These are phyloP conservation scores for Wilcoxina mikolae DNA, from an alignment of 495 filamentous ascomycete species.

Conservation along the genomic window DNA sequence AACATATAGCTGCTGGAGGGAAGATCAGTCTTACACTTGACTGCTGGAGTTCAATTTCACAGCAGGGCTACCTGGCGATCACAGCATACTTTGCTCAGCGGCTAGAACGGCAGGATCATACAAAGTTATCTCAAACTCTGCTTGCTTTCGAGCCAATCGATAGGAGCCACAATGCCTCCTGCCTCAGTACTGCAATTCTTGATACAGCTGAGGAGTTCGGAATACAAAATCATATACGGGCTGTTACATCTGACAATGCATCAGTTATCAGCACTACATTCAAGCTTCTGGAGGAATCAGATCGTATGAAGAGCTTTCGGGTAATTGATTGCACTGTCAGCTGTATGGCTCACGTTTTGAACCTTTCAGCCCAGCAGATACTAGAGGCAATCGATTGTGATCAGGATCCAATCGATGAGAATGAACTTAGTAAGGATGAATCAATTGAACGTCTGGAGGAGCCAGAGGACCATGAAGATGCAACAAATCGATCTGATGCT, in stretches of 20 bases:
- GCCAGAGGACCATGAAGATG: background rate
- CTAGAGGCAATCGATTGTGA: background rate
- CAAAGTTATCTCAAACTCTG: background rate
- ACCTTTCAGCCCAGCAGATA: conserved; percentile 7
- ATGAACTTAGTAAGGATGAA: background rate
- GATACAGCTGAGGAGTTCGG: background rate
- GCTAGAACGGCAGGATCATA: background rate
- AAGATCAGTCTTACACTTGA: background rate
- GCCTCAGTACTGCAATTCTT: background rate
- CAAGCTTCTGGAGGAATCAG: background rate
- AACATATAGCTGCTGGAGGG: background rate
- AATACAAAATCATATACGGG: background rate
- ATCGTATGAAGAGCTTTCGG: background rate
- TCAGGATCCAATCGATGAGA: background rate
- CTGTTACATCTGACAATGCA: background rate
- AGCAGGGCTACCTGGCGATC: background rate
- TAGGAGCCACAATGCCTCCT: background rate
- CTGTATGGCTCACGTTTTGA: conserved; percentile 10
- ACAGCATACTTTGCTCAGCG: background rate
- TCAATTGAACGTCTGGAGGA: background rate
- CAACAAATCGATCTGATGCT: background rate
- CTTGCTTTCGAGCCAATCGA: background rate
- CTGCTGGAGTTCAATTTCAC: background rate
- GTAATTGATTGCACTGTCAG: background rate
- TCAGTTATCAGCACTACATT: background rate